Evolutionary conservation across 768 basidiomycete genomes (phyloP).

Genomic region (Hysterangium stoloniferum): DNA sequence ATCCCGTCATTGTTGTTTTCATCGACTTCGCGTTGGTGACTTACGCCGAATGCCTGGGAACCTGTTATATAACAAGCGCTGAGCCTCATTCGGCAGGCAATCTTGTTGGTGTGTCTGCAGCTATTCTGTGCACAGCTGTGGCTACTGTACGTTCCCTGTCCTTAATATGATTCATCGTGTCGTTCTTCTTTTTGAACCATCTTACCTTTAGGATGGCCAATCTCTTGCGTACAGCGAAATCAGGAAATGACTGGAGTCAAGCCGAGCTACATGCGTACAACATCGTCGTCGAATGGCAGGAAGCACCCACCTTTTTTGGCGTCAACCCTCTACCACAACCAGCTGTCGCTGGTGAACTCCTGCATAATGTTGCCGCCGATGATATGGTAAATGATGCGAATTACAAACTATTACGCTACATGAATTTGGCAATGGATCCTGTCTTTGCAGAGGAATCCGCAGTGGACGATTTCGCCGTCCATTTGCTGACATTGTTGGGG

Average conservation of each 20-base stretch:
- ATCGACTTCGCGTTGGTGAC: no score
- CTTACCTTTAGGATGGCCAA: no score
- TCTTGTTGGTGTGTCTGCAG: no score
- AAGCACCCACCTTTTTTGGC: conserved; percentile 13
- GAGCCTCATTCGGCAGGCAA: no score
- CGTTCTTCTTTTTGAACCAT: no score
- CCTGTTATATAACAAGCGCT: no score
- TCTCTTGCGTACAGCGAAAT: conserved; percentile 1
- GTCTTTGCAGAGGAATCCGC: conserved; percentile 12
- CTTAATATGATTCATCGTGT: no score
- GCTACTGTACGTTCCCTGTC: no score
- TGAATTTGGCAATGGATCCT: conserved; percentile 15
- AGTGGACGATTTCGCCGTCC: conserved; percentile 14
- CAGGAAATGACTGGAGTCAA: conserved; percentile 8
- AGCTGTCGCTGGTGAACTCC: conserved; percentile 9
- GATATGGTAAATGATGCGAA: conserved; percentile 4
- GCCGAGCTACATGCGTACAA: no score
- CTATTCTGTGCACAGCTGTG: no score
- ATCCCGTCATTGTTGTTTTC: no score
- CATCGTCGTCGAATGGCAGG: conserved; percentile 1
- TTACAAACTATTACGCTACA: conserved; percentile 6
- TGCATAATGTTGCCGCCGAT: not conserved
- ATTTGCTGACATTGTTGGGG: conserved; percentile 9
- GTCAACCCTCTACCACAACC: not conserved
- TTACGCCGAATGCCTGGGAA: no score